These are phyloP conservation scores for Funneliformis caledonium DNA, from an alignment of 371 early-diverging fungal species.

Conservation along the genomic window DNA sequence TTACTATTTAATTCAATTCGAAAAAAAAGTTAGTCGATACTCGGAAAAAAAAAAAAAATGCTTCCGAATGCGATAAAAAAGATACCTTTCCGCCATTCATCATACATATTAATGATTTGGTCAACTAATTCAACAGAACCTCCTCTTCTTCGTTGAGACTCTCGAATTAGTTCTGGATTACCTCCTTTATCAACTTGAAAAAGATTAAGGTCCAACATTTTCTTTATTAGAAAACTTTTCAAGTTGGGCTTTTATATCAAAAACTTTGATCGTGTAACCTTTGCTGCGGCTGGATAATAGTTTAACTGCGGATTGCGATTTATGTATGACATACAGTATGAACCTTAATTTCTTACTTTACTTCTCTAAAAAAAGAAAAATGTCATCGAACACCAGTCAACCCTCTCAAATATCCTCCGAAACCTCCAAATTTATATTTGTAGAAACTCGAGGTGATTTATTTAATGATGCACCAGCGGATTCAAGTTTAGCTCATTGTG, in stretches of 20 bases:
- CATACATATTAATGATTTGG: conserved; percentile 88
- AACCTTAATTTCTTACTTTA: background rate
- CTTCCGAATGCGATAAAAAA: conserved; percentile 3
- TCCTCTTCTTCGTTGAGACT: conserved; percentile 93
- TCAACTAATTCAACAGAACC: conserved; percentile 88
- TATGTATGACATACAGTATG: background rate
- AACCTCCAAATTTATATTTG: background rate
- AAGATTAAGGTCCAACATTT: conserved; percentile 90
- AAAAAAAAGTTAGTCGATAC: background rate
- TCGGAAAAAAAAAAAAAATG: background rate
- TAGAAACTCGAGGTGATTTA: conserved; percentile 38
- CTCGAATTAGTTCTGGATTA: conserved; percentile 90
- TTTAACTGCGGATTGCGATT: too few species aligned
- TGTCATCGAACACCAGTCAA: too few species aligned
- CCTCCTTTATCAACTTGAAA: conserved; percentile 94
- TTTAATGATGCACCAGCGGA: conserved; percentile 18
- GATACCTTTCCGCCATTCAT: conserved; percentile 89
- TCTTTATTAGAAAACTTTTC: background rate
- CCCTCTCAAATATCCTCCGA: background rate
- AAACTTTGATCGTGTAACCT: background rate
- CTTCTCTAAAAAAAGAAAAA: background rate
- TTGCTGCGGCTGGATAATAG: background rate
- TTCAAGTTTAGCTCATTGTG: conserved; percentile 39
- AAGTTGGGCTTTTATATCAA: background rate
- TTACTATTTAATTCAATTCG: conserved; percentile 53